Conservation (phyloP, 164 flowering plant species). For the Vitis amurensis region DNA sequence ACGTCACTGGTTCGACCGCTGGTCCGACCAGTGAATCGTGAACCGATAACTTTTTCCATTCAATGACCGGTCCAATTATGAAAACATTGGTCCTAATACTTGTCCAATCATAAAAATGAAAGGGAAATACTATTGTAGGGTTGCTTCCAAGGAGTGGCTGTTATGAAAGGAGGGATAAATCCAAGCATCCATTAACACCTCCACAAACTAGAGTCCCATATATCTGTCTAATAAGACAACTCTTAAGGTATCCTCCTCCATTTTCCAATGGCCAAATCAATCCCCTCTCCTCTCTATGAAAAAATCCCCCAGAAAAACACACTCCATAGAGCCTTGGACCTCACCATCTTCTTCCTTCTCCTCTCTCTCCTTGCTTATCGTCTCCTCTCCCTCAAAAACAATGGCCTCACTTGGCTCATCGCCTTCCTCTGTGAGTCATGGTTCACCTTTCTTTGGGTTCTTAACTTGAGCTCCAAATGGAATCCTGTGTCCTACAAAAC, state of each 20-base stretch:
- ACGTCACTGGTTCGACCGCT: no score
- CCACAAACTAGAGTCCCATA: no score
- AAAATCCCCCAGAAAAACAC: conserved; percentile 19
- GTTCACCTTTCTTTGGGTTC: conserved; percentile 51
- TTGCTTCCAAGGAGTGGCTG: no score
- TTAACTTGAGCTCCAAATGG: conserved; percentile 43
- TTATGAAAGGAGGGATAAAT: no score
- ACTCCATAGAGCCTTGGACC: conserved; percentile 20
- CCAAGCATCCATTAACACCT: no score
- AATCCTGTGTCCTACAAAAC: conserved; percentile 32
- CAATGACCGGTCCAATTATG: no score
- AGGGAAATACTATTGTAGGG: no score
- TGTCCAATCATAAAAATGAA: no score
- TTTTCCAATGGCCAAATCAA: conserved; percentile 16
- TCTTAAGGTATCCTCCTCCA: not conserved
- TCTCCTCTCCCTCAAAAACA: conserved; percentile 17
- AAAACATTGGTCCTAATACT: no score
- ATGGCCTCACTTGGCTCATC: conserved; percentile 39
- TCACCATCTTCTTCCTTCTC: conserved; percentile 39
- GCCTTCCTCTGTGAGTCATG: conserved; percentile 54
- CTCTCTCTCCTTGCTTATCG: conserved; percentile 52
- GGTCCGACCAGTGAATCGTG: no score
- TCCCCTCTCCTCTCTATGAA: conserved; percentile 32
- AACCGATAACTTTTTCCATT: no score
- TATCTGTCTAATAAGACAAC: no score